Conservation (phyloP, 768 basidiomycete genomes). For the Phaeotremella fagi region DNA sequence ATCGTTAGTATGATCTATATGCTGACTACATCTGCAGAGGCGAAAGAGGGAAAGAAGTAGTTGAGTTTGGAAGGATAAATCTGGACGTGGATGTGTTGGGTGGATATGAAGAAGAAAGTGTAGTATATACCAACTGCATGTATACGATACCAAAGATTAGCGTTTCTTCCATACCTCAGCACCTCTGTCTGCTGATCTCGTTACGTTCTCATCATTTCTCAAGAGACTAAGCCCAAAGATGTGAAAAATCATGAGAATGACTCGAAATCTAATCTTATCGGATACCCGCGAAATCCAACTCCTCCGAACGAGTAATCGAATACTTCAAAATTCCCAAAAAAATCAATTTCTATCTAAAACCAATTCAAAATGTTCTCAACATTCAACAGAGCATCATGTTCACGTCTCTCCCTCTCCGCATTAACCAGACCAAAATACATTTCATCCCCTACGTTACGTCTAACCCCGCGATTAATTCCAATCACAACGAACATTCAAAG, state of each 20-base stretch:
- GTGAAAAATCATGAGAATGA: too few relatives aligned
- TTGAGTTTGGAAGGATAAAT: neutral
- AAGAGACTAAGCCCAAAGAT: too few relatives aligned
- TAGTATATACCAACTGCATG: conserved; percentile 15
- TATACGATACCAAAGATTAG: conserved; percentile 8
- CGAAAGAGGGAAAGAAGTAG: conserved; percentile 45
- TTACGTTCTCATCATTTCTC: too few relatives aligned
- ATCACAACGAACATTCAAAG: neutral
- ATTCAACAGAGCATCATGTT: neutral
- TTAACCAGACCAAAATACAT: neutral
- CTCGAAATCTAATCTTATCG: too few relatives aligned
- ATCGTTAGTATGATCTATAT: neutral
- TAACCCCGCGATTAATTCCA: neutral
- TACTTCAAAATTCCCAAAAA: neutral
- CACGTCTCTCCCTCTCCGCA: neutral
- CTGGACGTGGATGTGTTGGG: neutral
- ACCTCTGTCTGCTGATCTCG: too few relatives aligned
- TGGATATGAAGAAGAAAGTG: neutral
- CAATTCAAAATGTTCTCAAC: neutral
- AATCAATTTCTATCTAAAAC: neutral
- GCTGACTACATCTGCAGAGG: conserved; percentile 36
- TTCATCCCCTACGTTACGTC: neutral
- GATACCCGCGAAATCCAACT: too few relatives aligned
- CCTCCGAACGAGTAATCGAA: too few relatives aligned
- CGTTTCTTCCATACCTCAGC: too few relatives aligned